phyloP scores from a whole-genome alignment of 345 rosid species.

The Pseudoturritis turrita region DNA sequence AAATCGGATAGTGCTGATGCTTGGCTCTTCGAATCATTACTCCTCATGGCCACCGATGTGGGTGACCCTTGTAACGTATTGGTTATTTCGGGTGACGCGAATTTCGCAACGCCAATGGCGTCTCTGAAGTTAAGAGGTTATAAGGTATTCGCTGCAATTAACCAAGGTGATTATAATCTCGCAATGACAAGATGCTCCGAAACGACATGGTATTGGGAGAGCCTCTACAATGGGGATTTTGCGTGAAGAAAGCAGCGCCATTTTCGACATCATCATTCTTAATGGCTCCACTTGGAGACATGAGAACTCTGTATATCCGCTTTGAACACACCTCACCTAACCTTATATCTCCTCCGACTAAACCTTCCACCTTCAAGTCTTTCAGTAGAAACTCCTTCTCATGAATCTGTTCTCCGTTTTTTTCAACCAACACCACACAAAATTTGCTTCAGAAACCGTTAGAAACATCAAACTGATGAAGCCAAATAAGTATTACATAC shows the following conservation, averaged over 20 bases:
- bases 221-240: too few species aligned
- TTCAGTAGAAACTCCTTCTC: slow-evolving; percentile 80
- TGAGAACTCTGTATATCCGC: slow-evolving; percentile 76
- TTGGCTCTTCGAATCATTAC: too few species aligned
- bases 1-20: too few species aligned
- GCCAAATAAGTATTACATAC: slow-evolving; percentile 5
- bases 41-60: too few species aligned
- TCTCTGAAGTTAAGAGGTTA: too few species aligned
- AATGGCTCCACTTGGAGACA: slow-evolving; percentile 45
- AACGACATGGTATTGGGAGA: too few species aligned
- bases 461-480: neutral
- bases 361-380: slow-evolving; percentile 68
- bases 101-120: too few species aligned
- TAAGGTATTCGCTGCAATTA: too few species aligned
- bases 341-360: slow-evolving; percentile 55
- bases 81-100: too few species aligned
- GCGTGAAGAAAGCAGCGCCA: slow-evolving; percentile 71
- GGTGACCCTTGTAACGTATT: too few species aligned
- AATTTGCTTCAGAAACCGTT: neutral
- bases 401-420: slow-evolving; percentile 47
- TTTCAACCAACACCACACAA: neutral
- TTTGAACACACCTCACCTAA: slow-evolving; percentile 79
- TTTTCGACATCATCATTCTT: slow-evolving; percentile 76
- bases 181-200: too few species aligned
- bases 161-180: too few species aligned